Conservation (phyloP, 1,284 basidiomycete genomes). For the Cryptococcus sp. region DNA sequence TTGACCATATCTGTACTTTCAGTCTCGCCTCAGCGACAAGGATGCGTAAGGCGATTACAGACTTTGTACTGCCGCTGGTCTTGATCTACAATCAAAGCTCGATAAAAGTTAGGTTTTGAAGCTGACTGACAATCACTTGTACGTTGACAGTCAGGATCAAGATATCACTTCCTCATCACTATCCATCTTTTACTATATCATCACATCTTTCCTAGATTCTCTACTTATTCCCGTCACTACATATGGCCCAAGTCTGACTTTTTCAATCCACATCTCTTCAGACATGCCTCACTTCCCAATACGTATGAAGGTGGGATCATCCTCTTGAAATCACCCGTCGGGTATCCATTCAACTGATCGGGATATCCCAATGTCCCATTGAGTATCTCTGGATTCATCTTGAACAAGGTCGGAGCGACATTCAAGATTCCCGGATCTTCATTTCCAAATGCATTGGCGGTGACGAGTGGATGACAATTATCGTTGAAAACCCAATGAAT, state of each 20-base stretch:
- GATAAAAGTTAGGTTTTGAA: too few species aligned
- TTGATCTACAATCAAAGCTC: too few species aligned
- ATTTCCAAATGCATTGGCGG: conserved; percentile 2
- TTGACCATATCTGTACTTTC: too few species aligned
- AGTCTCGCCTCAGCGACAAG: too few species aligned
- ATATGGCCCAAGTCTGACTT: neutral
- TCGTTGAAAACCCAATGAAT: conserved; percentile 11
- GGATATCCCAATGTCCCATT: conserved; percentile 8
- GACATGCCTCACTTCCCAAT: neutral
- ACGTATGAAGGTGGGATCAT: conserved; percentile 1
- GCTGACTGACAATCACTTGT: too few species aligned
- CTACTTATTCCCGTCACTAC: too few species aligned
- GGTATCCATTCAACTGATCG: neutral
- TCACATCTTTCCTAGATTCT: too few species aligned
- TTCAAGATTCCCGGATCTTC: conserved; percentile 9
- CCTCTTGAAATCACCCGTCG: neutral
- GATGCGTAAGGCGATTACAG: too few species aligned
- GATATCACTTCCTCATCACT: too few species aligned
- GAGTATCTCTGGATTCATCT: conserved; percentile 3
- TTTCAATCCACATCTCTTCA: neutral
- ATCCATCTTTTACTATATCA: too few species aligned
- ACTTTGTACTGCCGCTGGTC: too few species aligned
- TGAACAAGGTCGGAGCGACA: conserved; percentile 6
- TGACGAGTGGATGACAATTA: conserved; percentile 7
- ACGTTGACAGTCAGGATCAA: too few species aligned